Evolutionary conservation across 805 yeast species (phyloP).

Genomic region (Danielia reshetovae): DNA sequence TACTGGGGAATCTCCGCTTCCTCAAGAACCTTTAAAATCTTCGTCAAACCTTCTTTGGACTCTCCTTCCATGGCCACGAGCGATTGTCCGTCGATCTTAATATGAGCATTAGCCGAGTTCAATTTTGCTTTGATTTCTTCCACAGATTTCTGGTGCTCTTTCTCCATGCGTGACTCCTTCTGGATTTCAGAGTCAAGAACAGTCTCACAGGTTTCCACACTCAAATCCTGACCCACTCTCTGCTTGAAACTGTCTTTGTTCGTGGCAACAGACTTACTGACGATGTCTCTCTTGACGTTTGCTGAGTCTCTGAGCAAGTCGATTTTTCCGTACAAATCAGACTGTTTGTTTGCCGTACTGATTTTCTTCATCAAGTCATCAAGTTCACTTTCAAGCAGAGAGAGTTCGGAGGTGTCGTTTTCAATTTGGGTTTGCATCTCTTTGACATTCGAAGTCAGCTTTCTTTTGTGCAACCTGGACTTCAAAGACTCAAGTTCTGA

Average conservation of each 20-base stretch:
- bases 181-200: slow-evolving; percentile 5
- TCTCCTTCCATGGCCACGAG: background rate
- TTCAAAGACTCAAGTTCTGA: slow-evolving; percentile 38
- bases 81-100: background rate
- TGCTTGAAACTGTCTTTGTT: slow-evolving; percentile 19
- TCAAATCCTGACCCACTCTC: slow-evolving; percentile 12
- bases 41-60: background rate
- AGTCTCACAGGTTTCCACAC: slow-evolving; percentile 12
- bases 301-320: slow-evolving; percentile 41
- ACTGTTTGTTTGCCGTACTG: slow-evolving; percentile 48
- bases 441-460: slow-evolving; percentile 21
- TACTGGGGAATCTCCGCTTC: slow-evolving; percentile 47
- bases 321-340: slow-evolving; percentile 56
- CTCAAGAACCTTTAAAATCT: slow-evolving; percentile 24
- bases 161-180: too few species aligned
- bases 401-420: slow-evolving; percentile 32
- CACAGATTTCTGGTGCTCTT: background rate
- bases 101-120: background rate
- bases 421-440: slow-evolving; percentile 32
- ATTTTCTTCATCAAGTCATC: slow-evolving; percentile 54
- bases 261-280: slow-evolving; percentile 23
- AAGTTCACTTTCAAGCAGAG: slow-evolving; percentile 29
- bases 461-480: slow-evolving; percentile 24
- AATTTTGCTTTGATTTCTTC: slow-evolving; percentile 3
- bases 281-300: slow-evolving; percentile 23